Evolutionary conservation across 2,329 filamentous ascomycete genomes (phyloP).

Genomic region (Colletotrichum musae): DNA sequence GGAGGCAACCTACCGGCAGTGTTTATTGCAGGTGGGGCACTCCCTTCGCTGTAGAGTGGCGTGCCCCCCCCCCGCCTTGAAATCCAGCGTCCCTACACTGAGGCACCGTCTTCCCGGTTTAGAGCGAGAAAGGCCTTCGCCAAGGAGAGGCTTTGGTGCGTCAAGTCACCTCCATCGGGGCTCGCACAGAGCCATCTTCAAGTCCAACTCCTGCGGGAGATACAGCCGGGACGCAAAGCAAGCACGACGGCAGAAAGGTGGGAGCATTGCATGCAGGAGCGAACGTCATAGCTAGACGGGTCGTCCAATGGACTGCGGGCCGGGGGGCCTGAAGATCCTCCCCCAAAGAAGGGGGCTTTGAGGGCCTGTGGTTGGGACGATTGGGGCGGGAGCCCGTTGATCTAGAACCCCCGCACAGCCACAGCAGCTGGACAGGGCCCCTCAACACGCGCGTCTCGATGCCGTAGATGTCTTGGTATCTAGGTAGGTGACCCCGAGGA

Average conservation of each 20-base stretch:
- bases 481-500: too few relatives aligned
- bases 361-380: conserved; percentile 26
- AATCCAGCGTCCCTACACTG: too few relatives aligned
- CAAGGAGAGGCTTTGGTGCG: too few relatives aligned
- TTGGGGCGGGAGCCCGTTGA: conserved; percentile 3
- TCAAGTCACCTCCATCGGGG: too few relatives aligned
- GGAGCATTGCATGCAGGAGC: conserved; percentile 10
- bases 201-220: too few relatives aligned
- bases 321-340: conserved; percentile 24
- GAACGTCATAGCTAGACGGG: conserved; percentile 24
- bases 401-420: conserved; percentile 36
- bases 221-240: background rate
- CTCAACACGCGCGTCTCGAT: background rate
- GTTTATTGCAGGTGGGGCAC: too few relatives aligned
- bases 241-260: background rate
- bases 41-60: too few relatives aligned
- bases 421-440: conserved; percentile 17
- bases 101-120: background rate
- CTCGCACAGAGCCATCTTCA: background rate
- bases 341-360: background rate
- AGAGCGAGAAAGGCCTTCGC: too few relatives aligned
- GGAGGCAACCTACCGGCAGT: too few relatives aligned
- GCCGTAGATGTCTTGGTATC: background rate
- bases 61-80: too few relatives aligned
- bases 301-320: conserved; percentile 33